These are phyloP conservation scores for Truncatella angustata DNA, from an alignment of 2,329 filamentous ascomycete species.

Conservation along the genomic window DNA sequence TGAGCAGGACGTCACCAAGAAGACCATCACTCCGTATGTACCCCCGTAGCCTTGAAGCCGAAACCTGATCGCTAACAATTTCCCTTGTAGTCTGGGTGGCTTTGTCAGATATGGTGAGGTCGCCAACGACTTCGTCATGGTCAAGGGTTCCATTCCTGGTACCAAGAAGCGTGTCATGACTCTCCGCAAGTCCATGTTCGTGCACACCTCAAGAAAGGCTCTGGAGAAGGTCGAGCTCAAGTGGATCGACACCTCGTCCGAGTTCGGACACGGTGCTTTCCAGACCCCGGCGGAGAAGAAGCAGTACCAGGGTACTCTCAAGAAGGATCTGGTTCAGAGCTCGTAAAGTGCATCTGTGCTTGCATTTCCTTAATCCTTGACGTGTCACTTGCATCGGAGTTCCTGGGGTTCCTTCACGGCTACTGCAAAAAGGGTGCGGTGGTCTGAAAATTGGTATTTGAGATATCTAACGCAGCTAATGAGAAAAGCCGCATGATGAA, in stretches of 20 bases:
- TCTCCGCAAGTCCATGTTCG: constrained; percentile 98
- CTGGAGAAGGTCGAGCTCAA: constrained; percentile 99
- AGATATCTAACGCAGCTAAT: constrained; percentile 27
- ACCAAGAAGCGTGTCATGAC: constrained; percentile 99
- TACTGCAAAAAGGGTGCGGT: constrained; percentile 29
- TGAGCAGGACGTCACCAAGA: constrained; percentile 96
- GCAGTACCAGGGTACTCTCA: constrained; percentile 96
- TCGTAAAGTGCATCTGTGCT: constrained; percentile 36
- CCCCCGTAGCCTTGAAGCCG: no score
- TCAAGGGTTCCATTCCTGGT: constrained; percentile 97
- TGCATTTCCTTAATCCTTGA: constrained; percentile 45
- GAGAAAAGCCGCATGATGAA: constrained; percentile 30
- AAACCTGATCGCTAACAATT: no score
- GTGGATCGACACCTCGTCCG: constrained; percentile 99
- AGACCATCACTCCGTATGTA: constrained; percentile 98
- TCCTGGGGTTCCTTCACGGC: constrained; percentile 40
- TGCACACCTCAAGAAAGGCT: constrained; percentile 90
- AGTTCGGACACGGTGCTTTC: constrained; percentile 99
- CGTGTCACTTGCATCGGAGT: constrained; percentile 57
- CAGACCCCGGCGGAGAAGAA: constrained; percentile 98
- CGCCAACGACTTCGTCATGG: constrained; percentile 97
- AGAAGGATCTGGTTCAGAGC: constrained; percentile 79
- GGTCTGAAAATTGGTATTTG: constrained; percentile 31
- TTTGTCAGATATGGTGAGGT: constrained; percentile 99
- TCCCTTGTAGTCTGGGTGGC: constrained; percentile 75